These are phyloP conservation scores for Fusarium circinatum DNA, from an alignment of 2,329 filamentous ascomycete species.

Conservation along the genomic window DNA sequence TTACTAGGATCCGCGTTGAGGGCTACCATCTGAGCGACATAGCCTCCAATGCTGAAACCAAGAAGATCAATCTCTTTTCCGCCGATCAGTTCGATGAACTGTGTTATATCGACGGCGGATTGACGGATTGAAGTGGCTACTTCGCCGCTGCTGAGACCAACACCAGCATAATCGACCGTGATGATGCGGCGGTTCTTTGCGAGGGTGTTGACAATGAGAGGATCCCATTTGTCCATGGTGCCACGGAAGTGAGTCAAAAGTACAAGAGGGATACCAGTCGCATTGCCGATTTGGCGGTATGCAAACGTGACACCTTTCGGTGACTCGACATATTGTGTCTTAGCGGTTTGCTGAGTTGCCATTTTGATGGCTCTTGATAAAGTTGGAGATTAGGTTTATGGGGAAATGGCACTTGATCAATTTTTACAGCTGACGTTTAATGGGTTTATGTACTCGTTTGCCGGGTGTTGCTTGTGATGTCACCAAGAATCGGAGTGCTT, in stretches of 20 bases:
- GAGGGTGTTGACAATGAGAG: neutral
- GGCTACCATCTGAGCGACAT: conserved; percentile 5
- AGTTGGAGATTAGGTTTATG: neutral
- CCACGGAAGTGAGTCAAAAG: neutral
- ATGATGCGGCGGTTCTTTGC: neutral
- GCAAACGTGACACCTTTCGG: neutral
- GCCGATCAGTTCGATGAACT: neutral
- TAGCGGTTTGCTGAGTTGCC: conserved; percentile 9
- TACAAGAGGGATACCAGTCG: neutral
- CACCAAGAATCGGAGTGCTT: neutral
- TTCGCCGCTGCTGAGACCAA: neutral
- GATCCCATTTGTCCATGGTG: conserved; percentile 15
- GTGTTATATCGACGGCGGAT: conserved; percentile 1
- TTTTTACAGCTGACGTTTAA: rapidly evolving
- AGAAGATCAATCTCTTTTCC: neutral
- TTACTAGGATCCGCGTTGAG: neutral
- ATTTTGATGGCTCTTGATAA: neutral
- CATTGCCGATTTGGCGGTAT: conserved; percentile 6
- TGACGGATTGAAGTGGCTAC: neutral
- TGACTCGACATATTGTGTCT: neutral
- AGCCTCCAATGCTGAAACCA: neutral
- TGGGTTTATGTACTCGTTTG: rapidly evolving
- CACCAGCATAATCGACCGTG: conserved; percentile 3
- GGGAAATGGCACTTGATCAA: rapidly evolving
- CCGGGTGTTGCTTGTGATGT: rapidly evolving